phyloP scores from a whole-genome alignment of 1,284 basidiomycete genomes.

The Ustilago shanxiensis region DNA sequence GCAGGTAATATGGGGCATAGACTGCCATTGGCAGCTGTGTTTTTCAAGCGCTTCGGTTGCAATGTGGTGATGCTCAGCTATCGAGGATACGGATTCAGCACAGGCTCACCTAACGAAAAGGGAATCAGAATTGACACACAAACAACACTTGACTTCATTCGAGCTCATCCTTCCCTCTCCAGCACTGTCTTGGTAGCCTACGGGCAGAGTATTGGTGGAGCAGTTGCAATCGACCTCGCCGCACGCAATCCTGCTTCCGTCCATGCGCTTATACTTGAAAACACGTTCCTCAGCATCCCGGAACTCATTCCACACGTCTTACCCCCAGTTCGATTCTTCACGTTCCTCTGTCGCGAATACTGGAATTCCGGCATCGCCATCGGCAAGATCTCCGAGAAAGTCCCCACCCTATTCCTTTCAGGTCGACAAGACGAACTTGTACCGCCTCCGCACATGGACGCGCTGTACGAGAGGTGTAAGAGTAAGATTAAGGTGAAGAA shows the following conservation, averaged over 20 bases:
- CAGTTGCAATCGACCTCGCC: slow-evolving; percentile 89
- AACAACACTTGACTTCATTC: slow-evolving; percentile 80
- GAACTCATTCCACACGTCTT: slow-evolving; percentile 77
- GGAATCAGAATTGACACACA: slow-evolving; percentile 82
- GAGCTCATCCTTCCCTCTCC: slow-evolving; percentile 78
- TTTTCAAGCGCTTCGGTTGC: slow-evolving; percentile 84
- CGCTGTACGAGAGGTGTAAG: slow-evolving; percentile 76
- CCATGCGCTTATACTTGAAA: slow-evolving; percentile 87
- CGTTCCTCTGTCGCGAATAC: slow-evolving; percentile 85
- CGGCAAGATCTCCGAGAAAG: slow-evolving; percentile 77
- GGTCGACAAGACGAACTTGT: slow-evolving; percentile 86
- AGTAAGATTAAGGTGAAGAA: slow-evolving; percentile 72
- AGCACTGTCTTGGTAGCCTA: slow-evolving; percentile 75
- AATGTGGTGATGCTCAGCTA: slow-evolving; percentile 91
- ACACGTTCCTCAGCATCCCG: slow-evolving; percentile 72
- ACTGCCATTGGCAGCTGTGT: slow-evolving; percentile 87
- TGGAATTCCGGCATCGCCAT: slow-evolving; percentile 87
- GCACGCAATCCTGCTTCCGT: slow-evolving; percentile 80
- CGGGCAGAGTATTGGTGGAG: slow-evolving; percentile 96
- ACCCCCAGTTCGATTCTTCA: slow-evolving; percentile 81
- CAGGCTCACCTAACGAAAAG: slow-evolving; percentile 84
- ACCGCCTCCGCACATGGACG: slow-evolving; percentile 85
- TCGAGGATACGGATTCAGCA: slow-evolving; percentile 87
- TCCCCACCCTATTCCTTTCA: slow-evolving; percentile 86
- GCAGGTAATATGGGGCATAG: slow-evolving; percentile 77